Evolutionary conservation across 768 basidiomycete species (phyloP), one percentile per base, ranked within the genome.

Genomic region (Megacollybia marginata): DNA sequence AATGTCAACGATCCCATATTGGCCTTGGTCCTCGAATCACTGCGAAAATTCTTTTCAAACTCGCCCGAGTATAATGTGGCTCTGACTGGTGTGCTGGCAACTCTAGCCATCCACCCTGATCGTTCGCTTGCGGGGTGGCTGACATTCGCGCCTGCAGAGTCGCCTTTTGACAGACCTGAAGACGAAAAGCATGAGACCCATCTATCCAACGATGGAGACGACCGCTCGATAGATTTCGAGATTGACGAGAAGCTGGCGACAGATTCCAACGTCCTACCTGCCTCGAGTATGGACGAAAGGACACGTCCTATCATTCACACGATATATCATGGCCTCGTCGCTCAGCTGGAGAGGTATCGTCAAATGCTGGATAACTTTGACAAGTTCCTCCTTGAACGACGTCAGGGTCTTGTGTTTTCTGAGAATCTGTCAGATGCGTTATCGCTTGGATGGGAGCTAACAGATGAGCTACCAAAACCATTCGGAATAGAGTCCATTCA

Each of bases 381-480:
- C 69, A 78, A 77, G 59, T 89, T 80, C 59, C 78, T 98, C 2
- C 64, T 81, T 2, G 91, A 98, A 65, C 79, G 95, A 33, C 78
- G 95, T 15, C 87, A 86, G 60, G 94, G 93, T 2, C 73, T 98
- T 9, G 67, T 95, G 15, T 96, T 95, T 65, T 86, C 87, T 4
- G 93, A 96, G 67, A 93, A 93, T 61, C 69, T 96, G 33, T 88
- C 83, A 7, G 95, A 97, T 58, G 94, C 94, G 4, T 71, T 97
- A 51, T 85, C 76, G 42, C 69, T 92, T 43, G 76, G 73, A 12
- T 69, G 92, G 48, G 85, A 92, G 50, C 64, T 87, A 19, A 69
- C 73, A 2, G 71, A 78, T 15, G 76, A 80, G 47, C 63, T 71
- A 11, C 62, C 54, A 52, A 55, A 56, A 36, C 52, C 58, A 38